Evolutionary conservation across 2,329 filamentous ascomycete species (phyloP).

Genomic region (Ascochyta lentis): DNA sequence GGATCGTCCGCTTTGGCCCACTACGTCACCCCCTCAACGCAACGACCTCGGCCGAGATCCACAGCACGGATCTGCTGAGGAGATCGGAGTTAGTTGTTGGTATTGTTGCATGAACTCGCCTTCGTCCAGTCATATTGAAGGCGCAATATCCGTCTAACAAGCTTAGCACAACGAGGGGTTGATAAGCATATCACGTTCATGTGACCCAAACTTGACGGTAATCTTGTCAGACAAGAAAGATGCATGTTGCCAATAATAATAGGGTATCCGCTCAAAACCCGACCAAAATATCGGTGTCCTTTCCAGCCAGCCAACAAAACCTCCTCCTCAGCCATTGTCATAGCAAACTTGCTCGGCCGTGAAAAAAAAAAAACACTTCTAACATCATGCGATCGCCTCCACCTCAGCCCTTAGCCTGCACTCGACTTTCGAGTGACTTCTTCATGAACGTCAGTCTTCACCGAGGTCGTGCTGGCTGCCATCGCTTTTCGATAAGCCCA

Average conservation of each 20-base stretch:
- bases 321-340: constrained; percentile 4
- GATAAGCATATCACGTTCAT: background rate
- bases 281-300: background rate
- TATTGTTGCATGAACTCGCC: background rate
- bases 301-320: constrained; percentile 1
- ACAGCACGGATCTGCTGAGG: background rate
- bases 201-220: background rate
- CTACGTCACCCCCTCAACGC: constrained; percentile 3
- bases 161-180: background rate
- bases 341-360: background rate
- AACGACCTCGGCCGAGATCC: constrained; percentile 7
- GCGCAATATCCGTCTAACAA: no score
- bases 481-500: constrained; percentile 36
- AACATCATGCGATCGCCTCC: no score
- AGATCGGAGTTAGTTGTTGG: background rate
- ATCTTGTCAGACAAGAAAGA: background rate
- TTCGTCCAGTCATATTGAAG: no score
- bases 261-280: constrained; percentile 17
- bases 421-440: constrained; percentile 4
- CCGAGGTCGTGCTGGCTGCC: constrained; percentile 18
- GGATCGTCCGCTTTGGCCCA: constrained; percentile 6
- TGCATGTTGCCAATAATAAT: constrained; percentile 6
- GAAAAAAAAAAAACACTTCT: background rate
- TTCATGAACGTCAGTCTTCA: constrained; percentile 6
- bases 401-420: background rate